These are phyloP conservation scores for Pyrenophora graminea DNA, from an alignment of 2,329 filamentous ascomycete species.

Conservation along the genomic window DNA sequence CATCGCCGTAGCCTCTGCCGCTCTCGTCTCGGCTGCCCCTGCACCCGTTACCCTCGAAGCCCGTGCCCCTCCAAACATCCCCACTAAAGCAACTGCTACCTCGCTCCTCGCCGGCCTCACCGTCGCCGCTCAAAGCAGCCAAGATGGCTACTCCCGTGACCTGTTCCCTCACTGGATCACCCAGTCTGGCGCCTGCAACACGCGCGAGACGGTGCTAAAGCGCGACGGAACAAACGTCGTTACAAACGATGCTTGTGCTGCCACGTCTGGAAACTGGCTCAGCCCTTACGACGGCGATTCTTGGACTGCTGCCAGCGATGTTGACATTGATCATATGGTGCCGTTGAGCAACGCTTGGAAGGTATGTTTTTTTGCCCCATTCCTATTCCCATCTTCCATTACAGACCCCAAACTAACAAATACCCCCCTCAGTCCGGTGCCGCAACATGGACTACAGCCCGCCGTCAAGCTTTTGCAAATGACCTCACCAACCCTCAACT, in stretches of 20 bases:
- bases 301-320: conserved; percentile 69
- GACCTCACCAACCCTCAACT: conserved; percentile 77
- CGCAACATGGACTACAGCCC: conserved; percentile 68
- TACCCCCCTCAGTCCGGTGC: conserved; percentile 62
- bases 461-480: conserved; percentile 73
- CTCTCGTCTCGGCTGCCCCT: conserved; percentile 35
- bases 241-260: conserved; percentile 62
- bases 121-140: conserved; percentile 60
- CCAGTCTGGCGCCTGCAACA: conserved; percentile 65
- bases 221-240: conserved; percentile 71
- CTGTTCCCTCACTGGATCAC: conserved; percentile 75
- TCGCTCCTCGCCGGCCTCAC: conserved; percentile 63
- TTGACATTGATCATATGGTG: conserved; percentile 85
- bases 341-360: conserved; percentile 82
- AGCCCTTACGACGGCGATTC: conserved; percentile 74
- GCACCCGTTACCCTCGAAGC: conserved; percentile 30
- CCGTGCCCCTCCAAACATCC: conserved; percentile 65
- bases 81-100: conserved; percentile 61
- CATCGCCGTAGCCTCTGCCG: conserved; percentile 29
- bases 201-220: conserved; percentile 71
- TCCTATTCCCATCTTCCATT: not conserved
- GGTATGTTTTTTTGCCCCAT: conserved; percentile 45
- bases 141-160: conserved; percentile 65
- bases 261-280: conserved; percentile 69
- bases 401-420: not conserved